phyloP scores from a whole-genome alignment of 2,329 filamentous ascomycete genomes.

The Xylariales sp. region DNA sequence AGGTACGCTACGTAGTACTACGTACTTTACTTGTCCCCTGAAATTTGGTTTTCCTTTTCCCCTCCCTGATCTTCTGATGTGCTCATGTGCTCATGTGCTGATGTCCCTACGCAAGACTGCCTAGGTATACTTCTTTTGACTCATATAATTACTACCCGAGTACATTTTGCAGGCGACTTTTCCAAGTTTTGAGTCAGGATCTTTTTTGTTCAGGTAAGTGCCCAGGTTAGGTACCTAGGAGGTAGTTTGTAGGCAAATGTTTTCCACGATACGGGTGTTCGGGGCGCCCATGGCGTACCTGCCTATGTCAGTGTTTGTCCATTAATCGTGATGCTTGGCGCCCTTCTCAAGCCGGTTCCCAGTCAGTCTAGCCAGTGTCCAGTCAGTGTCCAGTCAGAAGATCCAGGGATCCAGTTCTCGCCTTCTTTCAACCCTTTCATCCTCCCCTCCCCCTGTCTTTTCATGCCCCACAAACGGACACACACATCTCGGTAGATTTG shows the following conservation, averaged over 20 bases:
- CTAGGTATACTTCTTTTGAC: too few species aligned
- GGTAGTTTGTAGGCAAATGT: too few species aligned
- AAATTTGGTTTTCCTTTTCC: constrained; percentile 28
- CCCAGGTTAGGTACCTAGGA: too few species aligned
- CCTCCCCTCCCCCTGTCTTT: constrained; percentile 11
- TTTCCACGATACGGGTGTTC: neutral
- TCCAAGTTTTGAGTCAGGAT: neutral
- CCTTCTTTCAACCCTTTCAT: constrained; percentile 13
- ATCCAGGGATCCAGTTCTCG: too few species aligned
- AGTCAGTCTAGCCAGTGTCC: too few species aligned
- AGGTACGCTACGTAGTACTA: too few species aligned
- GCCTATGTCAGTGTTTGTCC: neutral
- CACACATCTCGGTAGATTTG: constrained; percentile 28
- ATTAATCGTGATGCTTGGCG: constrained; percentile 28
- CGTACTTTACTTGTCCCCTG: constrained; percentile 22
- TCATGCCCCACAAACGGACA: constrained; percentile 18
- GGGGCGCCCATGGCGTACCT: constrained; percentile 6
- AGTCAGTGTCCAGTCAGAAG: too few species aligned
- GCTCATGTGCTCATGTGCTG: neutral
- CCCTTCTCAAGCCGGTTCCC: constrained; percentile 8
- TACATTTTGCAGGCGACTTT: neutral
- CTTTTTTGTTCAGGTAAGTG: too few species aligned
- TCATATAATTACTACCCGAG: too few species aligned
- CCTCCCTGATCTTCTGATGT: too few species aligned
- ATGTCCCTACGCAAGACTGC: too few species aligned